phyloP scores from a whole-genome alignment of 768 basidiomycete species.

The Amylocystis lapponica region DNA sequence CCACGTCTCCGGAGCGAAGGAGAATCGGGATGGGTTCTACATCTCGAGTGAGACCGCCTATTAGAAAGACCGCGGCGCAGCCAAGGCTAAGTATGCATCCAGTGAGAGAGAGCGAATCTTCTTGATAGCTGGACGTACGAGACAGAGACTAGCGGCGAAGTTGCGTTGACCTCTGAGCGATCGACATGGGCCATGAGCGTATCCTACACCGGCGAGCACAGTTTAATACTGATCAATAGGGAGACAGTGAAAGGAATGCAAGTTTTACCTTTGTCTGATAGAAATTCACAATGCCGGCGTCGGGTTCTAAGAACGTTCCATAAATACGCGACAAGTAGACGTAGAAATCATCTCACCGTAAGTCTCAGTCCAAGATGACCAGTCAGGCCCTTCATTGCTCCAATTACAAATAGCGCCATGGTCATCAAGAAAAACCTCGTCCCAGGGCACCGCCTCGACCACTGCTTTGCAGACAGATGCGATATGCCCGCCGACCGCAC shows the following conservation, averaged over 20 bases:
- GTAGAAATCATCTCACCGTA: slow-evolving; percentile 56
- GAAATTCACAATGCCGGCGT: slow-evolving; percentile 96
- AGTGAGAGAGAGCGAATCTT: not conserved
- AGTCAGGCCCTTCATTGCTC: slow-evolving; percentile 52
- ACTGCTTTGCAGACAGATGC: slow-evolving; percentile 54
- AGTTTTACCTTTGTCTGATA: slow-evolving; percentile 66
- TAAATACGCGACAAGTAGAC: not conserved
- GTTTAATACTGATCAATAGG: not conserved
- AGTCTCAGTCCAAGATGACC: slow-evolving; percentile 67
- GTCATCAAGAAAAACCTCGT: slow-evolving; percentile 42
- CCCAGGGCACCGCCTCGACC: slow-evolving; percentile 67
- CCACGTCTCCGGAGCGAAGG: slow-evolving; percentile 84
- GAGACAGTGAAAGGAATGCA: not conserved
- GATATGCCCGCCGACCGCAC: slow-evolving; percentile 53
- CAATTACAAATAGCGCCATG: slow-evolving; percentile 35
- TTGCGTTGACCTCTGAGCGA: slow-evolving; percentile 89
- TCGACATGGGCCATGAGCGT: slow-evolving; percentile 98
- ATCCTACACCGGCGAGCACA: too few relatives aligned
- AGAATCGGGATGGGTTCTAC: slow-evolving; percentile 73
- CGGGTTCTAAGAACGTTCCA: slow-evolving; percentile 56
- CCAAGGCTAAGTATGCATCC: slow-evolving; percentile 57
- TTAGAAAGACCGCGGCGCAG: slow-evolving; percentile 83
- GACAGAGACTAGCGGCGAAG: slow-evolving; percentile 88
- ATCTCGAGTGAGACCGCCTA: slow-evolving; percentile 79
- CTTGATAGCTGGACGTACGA: slow-evolving; percentile 52